These are phyloP conservation scores for Colletotrichum sp. DNA, from an alignment of 2,329 filamentous ascomycete genomes.

Conservation along the genomic window DNA sequence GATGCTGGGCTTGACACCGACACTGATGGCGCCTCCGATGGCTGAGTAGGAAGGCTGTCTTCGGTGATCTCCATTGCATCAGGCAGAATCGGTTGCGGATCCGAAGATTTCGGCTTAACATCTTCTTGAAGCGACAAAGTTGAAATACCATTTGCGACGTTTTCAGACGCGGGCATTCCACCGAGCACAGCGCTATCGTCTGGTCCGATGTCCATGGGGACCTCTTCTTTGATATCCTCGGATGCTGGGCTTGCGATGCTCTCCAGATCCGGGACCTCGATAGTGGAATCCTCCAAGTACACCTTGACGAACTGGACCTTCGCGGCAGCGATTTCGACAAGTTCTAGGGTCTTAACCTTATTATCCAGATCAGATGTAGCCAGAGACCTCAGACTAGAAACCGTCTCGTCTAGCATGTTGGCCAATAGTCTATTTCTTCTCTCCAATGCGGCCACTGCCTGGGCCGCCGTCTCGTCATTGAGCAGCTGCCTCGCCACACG, in stretches of 20 bases:
- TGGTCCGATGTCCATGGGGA: constrained; percentile 8
- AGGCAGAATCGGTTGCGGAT: background rate
- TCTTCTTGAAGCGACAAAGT: constrained; percentile 1
- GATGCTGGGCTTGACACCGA: background rate
- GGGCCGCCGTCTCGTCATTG: constrained; percentile 35
- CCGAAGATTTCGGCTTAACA: background rate
- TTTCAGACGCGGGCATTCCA: background rate
- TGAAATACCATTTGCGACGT: constrained; percentile 7
- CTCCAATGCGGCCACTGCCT: constrained; percentile 59
- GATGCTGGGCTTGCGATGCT: background rate
- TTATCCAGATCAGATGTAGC: constrained; percentile 56
- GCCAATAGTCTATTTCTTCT: constrained; percentile 70
- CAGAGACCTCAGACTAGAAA: constrained; percentile 65
- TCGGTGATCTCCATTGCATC: constrained; percentile 11
- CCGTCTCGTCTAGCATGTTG: constrained; percentile 69
- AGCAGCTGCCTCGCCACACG: constrained; percentile 40
- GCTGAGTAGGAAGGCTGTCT: background rate
- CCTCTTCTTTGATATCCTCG: background rate
- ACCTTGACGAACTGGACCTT: constrained; percentile 70
- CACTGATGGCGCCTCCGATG: background rate
- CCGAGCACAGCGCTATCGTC: background rate
- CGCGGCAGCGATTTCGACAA: constrained; percentile 64
- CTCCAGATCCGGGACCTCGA: constrained; percentile 48
- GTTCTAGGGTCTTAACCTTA: constrained; percentile 53
- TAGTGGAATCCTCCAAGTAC: constrained; percentile 62